Evolutionary conservation across 2,329 filamentous ascomycete species (phyloP).

Genomic region (Colletotrichum horii): DNA sequence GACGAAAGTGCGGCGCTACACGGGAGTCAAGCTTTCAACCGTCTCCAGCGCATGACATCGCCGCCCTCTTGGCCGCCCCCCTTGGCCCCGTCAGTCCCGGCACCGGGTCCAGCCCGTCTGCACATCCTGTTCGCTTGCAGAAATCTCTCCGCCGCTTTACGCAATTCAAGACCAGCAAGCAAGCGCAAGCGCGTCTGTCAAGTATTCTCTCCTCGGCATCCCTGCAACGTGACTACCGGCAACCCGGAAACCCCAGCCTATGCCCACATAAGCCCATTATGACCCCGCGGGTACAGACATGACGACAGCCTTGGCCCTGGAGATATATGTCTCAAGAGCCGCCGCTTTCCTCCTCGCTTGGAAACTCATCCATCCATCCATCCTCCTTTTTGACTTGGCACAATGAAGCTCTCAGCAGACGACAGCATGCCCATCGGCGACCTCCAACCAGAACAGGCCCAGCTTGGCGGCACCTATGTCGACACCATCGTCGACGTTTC

Average conservation of each 20-base stretch:
- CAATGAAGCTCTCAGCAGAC: conserved; percentile 3
- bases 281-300: background rate
- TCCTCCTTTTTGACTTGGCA: background rate
- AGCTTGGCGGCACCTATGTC: conserved; percentile 23
- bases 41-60: conserved; percentile 17
- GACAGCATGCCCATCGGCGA: conserved; percentile 1
- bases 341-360: background rate
- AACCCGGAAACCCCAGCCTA: background rate
- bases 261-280: background rate
- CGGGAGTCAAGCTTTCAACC: conserved; percentile 11
- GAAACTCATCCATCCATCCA: background rate
- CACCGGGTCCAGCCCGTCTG: background rate
- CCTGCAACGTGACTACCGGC: background rate
- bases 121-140: background rate
- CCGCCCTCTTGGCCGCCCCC: background rate
- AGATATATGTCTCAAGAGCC: background rate
- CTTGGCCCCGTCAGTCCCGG: conserved; percentile 13
- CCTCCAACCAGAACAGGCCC: conserved; percentile 8
- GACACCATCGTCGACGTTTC: conserved; percentile 35
- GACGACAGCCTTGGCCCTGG: conserved; percentile 2
- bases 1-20: background rate
- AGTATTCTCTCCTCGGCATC: background rate
- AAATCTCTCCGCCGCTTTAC: background rate
- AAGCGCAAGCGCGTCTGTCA: conserved; percentile 7
- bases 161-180: background rate